Percentiles rank a stretch among this genome's conserved stretches.
phyloP scores from a whole-genome alignment of 2,329 filamentous ascomycete species.

The Capronia coronata region DNA sequence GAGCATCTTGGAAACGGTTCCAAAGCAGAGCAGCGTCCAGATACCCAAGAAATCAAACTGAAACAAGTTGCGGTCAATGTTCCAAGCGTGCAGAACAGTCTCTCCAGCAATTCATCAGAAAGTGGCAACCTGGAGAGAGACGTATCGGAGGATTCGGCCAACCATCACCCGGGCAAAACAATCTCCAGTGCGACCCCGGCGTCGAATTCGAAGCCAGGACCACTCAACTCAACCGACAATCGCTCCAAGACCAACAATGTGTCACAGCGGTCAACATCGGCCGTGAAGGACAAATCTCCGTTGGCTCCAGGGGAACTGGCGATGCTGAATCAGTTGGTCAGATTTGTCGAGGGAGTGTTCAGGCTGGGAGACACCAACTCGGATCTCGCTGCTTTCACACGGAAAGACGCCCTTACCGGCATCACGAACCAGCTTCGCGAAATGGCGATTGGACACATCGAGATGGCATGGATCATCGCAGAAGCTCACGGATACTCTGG shows the following conservation, averaged over 20 bases:
- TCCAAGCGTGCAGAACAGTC: constrained; percentile 14
- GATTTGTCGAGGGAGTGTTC: constrained; percentile 11
- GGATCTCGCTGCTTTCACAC: neutral
- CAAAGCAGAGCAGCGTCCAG: neutral
- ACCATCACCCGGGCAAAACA: neutral
- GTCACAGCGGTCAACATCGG: neutral
- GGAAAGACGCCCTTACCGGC: constrained; percentile 9
- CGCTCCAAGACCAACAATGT: neutral
- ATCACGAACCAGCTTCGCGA: constrained; percentile 16
- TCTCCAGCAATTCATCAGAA: constrained; percentile 7
- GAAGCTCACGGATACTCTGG: constrained; percentile 16
- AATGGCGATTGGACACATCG: constrained; percentile 15
- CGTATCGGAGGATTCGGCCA: neutral
- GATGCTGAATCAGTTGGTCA: constrained; percentile 11
- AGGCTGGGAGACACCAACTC: constrained; percentile 4
- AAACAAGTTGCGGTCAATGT: constrained; percentile 14
- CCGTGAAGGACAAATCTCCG: neutral
- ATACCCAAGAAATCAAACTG: constrained; percentile 2
- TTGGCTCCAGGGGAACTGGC: constrained; percentile 10
- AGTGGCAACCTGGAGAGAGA: constrained; percentile 5
- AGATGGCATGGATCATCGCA: constrained; percentile 19
- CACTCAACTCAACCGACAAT: neutral
- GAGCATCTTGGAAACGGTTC: constrained; percentile 1
- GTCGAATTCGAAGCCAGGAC: neutral
- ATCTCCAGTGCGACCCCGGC: neutral